Base-by-base conservation (phyloP, 768 basidiomycete species). In the Suillus bovinus region DNA sequence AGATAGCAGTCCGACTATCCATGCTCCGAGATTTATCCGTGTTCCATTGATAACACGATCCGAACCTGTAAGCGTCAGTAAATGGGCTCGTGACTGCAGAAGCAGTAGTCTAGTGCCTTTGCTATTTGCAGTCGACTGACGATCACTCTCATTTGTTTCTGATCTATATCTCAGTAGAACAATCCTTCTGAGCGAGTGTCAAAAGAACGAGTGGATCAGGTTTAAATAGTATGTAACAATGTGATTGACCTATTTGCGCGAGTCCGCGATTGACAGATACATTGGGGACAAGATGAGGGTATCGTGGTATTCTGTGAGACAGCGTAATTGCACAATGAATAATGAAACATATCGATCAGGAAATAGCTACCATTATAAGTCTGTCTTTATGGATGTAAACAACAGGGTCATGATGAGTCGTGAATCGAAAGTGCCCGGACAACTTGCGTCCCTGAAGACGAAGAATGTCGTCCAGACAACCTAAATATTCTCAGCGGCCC, bases 261-360 rank as follows among this genome's bases (percentile, higher is more conserved):
- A 66, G 68, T 71, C 70, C 65, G 60, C 57, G 36, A 57, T 61
- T 65, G 64, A 71, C 61, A 67, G 66, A 61, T 72, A 72, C 52
- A 52, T 31, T 72, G 65, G 66, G 62, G 67, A 73, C 67, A 64
- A 63, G 59, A 67, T 73, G 73, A 67, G 75, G 74, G 74, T 76
- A 76, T 76, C 63, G 46, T 69, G 69, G 66, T 74, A 72, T 74
- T 70, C 66, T 65, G 61, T 71, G 72, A 60, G 55, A 49, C 59
- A 29, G 44, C 50, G 71, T 64, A 66, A 65, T 70, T 74, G 74
- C 69, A 75, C 69, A 74, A 62, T 38, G 66, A 63, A 53, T 55
- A 53, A 39, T 67, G 55, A 72, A 73, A 61, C 70, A 70, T 64
- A 60, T 73, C 61, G 59, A 53, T 58, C 63, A 27, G 36, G 59